Evolutionary conservation across 2,329 filamentous ascomycete species (phyloP).

Genomic region (Parasarocladium wereldwijsianum): DNA sequence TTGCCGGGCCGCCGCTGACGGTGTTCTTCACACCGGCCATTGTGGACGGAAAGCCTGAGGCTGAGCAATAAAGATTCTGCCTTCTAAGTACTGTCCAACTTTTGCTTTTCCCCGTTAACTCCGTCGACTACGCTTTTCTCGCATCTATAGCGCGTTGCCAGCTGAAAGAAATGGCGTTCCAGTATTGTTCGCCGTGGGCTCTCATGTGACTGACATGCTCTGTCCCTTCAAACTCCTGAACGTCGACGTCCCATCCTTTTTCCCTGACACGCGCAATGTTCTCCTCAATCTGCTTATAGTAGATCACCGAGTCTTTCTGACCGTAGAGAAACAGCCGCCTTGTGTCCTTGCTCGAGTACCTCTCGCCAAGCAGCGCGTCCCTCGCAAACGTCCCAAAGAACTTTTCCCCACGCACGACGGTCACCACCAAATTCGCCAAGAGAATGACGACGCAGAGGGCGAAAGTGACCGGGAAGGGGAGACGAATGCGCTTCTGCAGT

Average conservation of each 20-base stretch:
- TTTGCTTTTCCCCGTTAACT: too few relatives aligned
- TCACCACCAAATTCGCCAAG: constrained; percentile 18
- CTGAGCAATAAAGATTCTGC: not conserved
- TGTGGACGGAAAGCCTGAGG: constrained; percentile 6
- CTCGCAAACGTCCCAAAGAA: constrained; percentile 24
- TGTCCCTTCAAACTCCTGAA: constrained; percentile 40
- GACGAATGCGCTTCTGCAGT: constrained; percentile 26
- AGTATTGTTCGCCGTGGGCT: constrained; percentile 41
- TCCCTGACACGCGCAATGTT: constrained; percentile 32
- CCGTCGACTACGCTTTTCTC: too few relatives aligned
- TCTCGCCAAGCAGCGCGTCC: constrained; percentile 20
- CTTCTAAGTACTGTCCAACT: not conserved
- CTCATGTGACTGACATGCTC: constrained; percentile 48
- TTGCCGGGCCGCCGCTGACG: constrained; percentile 21
- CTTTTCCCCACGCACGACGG: constrained; percentile 21
- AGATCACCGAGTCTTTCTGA: constrained; percentile 40
- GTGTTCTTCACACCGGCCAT: constrained; percentile 24
- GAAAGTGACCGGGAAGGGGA: constrained; percentile 34
- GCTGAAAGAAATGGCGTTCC: constrained; percentile 25
- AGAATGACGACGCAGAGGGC: constrained; percentile 29
- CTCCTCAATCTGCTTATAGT: constrained; percentile 37
- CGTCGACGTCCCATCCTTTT: constrained; percentile 32
- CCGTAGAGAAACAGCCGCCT: constrained; percentile 44
- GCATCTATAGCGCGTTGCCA: constrained; percentile 12
- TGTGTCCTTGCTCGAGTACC: constrained; percentile 18